These are phyloP conservation scores for Zea mays DNA, from an alignment of 176 grass and related monocot species.

Conservation along the genomic window Zm-B73-REFERENCE-NAM-5.0 NC_050101.1:158774001-158774500, in stretches of 20 bases:
- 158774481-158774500: conserved; percentile 11
- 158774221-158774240: neutral
- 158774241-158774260: neutral
- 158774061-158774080: no score
- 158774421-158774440: neutral
- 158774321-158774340: conserved; percentile 26
- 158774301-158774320: no score
- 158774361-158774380: neutral
- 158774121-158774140: neutral
- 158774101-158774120: no score
- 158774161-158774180: neutral
- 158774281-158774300: neutral
- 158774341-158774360: neutral
- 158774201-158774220: conserved; percentile 10
- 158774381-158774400: no score
- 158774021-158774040: no score
- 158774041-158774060: no score
- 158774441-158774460: neutral
- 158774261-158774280: conserved; percentile 12
- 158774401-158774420: neutral
- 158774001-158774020: no score
- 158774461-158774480: neutral
- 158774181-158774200: conserved; percentile 27
- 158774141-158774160: conserved; percentile 19
- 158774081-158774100: no score